These are phyloP conservation scores for Ganoderma leucocontextum DNA, from an alignment of 1,284 basidiomycete species.

Conservation along the genomic window DNA sequence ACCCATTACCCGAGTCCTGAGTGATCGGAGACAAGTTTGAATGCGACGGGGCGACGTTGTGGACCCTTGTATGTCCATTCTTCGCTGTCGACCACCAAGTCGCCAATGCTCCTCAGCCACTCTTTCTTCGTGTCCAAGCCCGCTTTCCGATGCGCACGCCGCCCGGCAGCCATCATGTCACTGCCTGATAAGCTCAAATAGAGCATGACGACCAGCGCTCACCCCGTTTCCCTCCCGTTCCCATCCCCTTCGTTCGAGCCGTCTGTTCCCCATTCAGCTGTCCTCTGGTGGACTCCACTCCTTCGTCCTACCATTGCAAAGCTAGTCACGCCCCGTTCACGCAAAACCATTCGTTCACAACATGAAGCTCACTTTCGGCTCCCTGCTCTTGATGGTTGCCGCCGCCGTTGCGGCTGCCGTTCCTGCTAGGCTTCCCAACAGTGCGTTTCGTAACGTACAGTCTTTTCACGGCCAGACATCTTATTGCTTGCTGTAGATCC, in stretches of 20 bases:
- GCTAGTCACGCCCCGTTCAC: neutral
- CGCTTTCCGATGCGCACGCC: neutral
- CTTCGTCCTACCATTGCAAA: slow-evolving; percentile 22
- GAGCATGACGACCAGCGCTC: slow-evolving; percentile 30
- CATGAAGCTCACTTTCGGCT: slow-evolving; percentile 26
- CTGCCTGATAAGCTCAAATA: slow-evolving; percentile 21
- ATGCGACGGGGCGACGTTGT: slow-evolving; percentile 12
- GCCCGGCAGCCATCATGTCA: slow-evolving; percentile 5
- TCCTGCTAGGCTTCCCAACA: slow-evolving; percentile 13
- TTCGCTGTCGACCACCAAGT: slow-evolving; percentile 2
- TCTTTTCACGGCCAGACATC: neutral
- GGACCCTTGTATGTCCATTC: slow-evolving; percentile 28
- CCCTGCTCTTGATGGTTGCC: slow-evolving; percentile 11
- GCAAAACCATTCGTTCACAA: neutral
- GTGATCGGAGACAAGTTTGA: slow-evolving; percentile 6
- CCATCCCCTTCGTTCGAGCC: slow-evolving; percentile 18
- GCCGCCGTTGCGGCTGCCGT: slow-evolving; percentile 15
- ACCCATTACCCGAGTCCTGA: neutral
- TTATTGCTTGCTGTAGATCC: slow-evolving; percentile 1
- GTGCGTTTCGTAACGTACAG: slow-evolving; percentile 6
- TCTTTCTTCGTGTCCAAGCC: neutral
- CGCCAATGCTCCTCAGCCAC: neutral
- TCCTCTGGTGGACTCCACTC: slow-evolving; percentile 27
- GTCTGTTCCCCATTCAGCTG: slow-evolving; percentile 10
- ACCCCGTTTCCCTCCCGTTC: slow-evolving; percentile 16